These are phyloP conservation scores for Tephrocybe sp. DNA, from an alignment of 768 basidiomycete genomes.

Conservation along the genomic window DNA sequence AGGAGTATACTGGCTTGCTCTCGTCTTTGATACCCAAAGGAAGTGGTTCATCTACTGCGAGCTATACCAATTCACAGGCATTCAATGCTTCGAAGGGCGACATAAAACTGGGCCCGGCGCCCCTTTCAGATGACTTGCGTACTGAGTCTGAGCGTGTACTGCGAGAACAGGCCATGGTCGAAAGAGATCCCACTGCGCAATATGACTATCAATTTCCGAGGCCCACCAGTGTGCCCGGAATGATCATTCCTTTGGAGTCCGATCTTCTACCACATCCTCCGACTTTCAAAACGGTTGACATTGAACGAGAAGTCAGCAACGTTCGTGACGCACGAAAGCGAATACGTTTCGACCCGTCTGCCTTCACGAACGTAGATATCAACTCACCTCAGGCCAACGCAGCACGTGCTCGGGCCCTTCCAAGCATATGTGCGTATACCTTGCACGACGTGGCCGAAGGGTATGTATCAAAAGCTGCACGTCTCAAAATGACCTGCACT, in stretches of 20 bases:
- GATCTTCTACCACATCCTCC: constrained; percentile 84
- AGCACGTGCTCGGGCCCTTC: constrained; percentile 67
- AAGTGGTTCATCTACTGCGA: constrained; percentile 44
- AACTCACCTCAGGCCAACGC: constrained; percentile 59
- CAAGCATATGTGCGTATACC: constrained; percentile 95
- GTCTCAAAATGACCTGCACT: neutral
- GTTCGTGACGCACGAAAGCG: constrained; percentile 90
- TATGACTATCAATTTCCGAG: constrained; percentile 61
- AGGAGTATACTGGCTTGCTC: constrained; percentile 83
- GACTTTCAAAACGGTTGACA: constrained; percentile 81
- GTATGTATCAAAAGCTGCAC: constrained; percentile 47
- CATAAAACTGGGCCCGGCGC: constrained; percentile 84
- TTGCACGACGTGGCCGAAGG: constrained; percentile 94
- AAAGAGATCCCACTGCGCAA: constrained; percentile 65
- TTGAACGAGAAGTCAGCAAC: constrained; percentile 87
- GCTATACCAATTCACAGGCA: constrained; percentile 58
- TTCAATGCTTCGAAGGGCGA: constrained; percentile 78
- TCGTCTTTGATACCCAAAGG: constrained; percentile 73
- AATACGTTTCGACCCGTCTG: constrained; percentile 84
- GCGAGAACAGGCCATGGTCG: constrained; percentile 78
- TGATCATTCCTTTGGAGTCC: constrained; percentile 61
- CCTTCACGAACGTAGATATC: constrained; percentile 54
- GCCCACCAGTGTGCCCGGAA: constrained; percentile 50
- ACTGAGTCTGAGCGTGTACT: constrained; percentile 79
- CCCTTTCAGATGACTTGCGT: constrained; percentile 77